Evolutionary conservation across 2,329 filamentous ascomycete genomes (phyloP), one percentile per base, ranked within the genome.

Genomic region (Pezicula neosporulosa): DNA sequence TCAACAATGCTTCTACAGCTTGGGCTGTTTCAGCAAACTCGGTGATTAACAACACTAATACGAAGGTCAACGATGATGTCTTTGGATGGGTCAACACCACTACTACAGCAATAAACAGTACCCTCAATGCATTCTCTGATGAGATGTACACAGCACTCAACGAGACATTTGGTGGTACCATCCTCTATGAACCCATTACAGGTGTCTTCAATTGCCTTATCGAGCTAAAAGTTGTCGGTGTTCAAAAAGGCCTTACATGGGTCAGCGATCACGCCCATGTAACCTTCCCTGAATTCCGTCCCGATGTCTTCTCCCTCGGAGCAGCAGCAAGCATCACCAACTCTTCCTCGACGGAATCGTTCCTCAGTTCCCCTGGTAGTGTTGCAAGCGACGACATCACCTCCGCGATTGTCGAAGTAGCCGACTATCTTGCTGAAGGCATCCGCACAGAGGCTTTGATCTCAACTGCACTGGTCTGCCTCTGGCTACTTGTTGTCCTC

Each of bases 231-330:
- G 79, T 97, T 56, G 83, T 89, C 59, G 81, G 85, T 19, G 83
- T 99, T 58, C 83, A 97, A 68, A 86, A 88, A 64, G 94, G 88
- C 12, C 77, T 97, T n/a, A 96, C 89, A 1, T 99, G 93, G 93
- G 88, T 96, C 10, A 82, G 89, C 62, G 86, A 97, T 59, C 76
- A 97, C 66, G 90, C 94, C 3, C 82, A 94, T 55, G 80, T 99
- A 60, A 75, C 82, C 53, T 87, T 99, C 60, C 94, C 94, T 0
- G 71, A 81, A 48, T 84, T 97, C 54, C 77, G 82, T 24, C 86
- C 89, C 61, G 80, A 96, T 66, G 89, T 88, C 1, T 96, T 97
- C 72, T 93, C 89, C 52, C 73, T 86, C 48, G 91, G 92, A 39
- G 89, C 92, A 50, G 74, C 82, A 30, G 76, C 78, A 43, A 80